Conservation (phyloP, 345 rosid species). For the Litchi chinensis region DNA sequence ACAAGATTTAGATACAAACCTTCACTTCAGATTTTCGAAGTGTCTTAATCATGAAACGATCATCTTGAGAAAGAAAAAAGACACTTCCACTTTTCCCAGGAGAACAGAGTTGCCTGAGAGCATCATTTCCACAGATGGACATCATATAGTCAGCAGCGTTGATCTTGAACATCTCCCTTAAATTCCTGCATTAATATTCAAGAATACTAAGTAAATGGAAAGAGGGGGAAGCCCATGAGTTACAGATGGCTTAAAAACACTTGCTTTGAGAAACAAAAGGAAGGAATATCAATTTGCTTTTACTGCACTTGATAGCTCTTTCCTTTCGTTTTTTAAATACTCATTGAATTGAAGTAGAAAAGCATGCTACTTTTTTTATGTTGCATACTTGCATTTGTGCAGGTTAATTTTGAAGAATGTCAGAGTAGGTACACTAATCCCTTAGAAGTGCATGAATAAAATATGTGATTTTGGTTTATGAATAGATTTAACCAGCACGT, state of each 20-base stretch:
- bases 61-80: conserved; percentile 95
- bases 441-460: neutral
- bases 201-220: conserved; percentile 18
- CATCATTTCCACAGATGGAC: conserved; percentile 98
- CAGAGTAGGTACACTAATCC: neutral
- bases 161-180: conserved; percentile 98
- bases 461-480: neutral
- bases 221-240: conserved; percentile 14
- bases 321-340: neutral
- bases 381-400: neutral
- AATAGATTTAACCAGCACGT: neutral
- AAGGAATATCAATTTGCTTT: neutral
- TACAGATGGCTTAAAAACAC: neutral
- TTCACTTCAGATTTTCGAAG: conserved; percentile 95
- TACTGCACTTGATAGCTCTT: neutral
- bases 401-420: neutral
- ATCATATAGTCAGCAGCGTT: conserved; percentile 99
- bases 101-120: conserved; percentile 95
- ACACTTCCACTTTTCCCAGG: conserved; percentile 99
- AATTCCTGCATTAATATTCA: conserved; percentile 55
- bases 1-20: conserved; percentile 46
- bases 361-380: neutral
- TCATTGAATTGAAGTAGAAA: neutral
- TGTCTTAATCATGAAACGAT: conserved; percentile 97
- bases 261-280: neutral